Base-by-base conservation (phyloP, 2,329 filamentous ascomycete species). In the Neonectria faginata region DNA sequence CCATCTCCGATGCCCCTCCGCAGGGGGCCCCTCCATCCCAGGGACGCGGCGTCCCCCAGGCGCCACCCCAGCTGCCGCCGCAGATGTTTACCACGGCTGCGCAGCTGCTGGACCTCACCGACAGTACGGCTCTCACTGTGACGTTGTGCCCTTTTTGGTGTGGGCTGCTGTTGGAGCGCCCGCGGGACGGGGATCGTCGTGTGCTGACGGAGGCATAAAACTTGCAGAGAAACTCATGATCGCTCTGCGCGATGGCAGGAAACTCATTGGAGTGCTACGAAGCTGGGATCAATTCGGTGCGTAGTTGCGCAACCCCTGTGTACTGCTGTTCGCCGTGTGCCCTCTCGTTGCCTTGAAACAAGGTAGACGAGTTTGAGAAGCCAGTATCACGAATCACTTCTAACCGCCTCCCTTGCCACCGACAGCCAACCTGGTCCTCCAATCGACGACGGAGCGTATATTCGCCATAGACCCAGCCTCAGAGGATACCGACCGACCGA, bases 51-150 rank as follows among this genome's bases (percentile, higher is more conserved):
- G 60, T 64, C 25, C 82, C 80, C 31, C 86, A 88, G 54, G 79
- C 82, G 60, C 82, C 84, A 52, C 80, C 85, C 68, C 91, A 93
- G 80, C 83, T 95, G 42, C 92, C 92, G 14, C 94, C 94, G 64
- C 95, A 99, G 84, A 97, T 98, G 91, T 99, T 99, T 82, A 97
- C 96, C 18, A 99, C 96, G 33, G 96, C 96, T 33, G 94, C 96
- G 59, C 96, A 98, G 83, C 85, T 99, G 64, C 84, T 99, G 64
- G 96, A 99, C 79, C 86, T 99, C 75, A 98, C 96, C 74, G 96
- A 99, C 83, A 99, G 95, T 98, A 89, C 84, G 92, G 75, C 52
- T 56, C 60, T 74, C 62, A 53, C 27, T 55, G 18, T 33, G 41
- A 42, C 29, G 31, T 54, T 50, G 29, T 51, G 63, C 42, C 64